Evolutionary conservation across 805 yeast genomes (phyloP).

Genomic region (Candida fluviatilis): DNA sequence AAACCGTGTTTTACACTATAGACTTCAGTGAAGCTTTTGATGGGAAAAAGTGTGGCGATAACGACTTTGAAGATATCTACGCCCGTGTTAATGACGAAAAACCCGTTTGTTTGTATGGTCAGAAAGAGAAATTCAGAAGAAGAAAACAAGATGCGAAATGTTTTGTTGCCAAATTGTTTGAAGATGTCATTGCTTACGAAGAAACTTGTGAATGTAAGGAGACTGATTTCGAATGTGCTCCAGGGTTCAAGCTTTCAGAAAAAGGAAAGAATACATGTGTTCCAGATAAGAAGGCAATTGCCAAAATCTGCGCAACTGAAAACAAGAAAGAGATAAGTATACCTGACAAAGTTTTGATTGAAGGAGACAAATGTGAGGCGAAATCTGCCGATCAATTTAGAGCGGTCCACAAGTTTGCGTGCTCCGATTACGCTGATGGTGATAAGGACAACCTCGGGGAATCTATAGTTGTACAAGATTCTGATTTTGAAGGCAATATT

Average conservation of each 20-base stretch:
- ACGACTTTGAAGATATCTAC: constrained; percentile 64
- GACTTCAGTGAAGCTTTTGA: constrained; percentile 58
- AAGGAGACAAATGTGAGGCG: constrained; percentile 43
- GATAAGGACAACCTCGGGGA: constrained; percentile 10
- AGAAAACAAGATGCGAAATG: constrained; percentile 66
- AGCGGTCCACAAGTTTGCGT: constrained; percentile 26
- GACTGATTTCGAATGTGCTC: constrained; percentile 69
- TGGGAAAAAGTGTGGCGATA: constrained; percentile 38
- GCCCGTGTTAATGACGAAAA: constrained; percentile 41
- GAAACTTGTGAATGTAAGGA: constrained; percentile 62
- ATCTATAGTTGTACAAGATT: constrained; percentile 34
- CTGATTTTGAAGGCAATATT: constrained; percentile 50
- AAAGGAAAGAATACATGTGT: constrained; percentile 44
- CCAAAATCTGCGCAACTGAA: constrained; percentile 18
- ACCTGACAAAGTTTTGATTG: constrained; percentile 38
- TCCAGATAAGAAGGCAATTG: constrained; percentile 21
- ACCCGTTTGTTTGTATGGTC: constrained; percentile 65
- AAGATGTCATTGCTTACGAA: constrained; percentile 44
- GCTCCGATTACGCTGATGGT: constrained; percentile 25
- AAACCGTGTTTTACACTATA: constrained; percentile 27
- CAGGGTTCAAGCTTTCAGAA: constrained; percentile 33
- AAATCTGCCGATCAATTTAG: constrained; percentile 21
- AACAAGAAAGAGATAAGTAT: constrained; percentile 20
- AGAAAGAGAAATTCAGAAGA: constrained; percentile 56
- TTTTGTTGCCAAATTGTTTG: constrained; percentile 45